phyloP scores from a whole-genome alignment of 805 yeast genomes.

The Saccharomycopsis babjevae region DNA sequence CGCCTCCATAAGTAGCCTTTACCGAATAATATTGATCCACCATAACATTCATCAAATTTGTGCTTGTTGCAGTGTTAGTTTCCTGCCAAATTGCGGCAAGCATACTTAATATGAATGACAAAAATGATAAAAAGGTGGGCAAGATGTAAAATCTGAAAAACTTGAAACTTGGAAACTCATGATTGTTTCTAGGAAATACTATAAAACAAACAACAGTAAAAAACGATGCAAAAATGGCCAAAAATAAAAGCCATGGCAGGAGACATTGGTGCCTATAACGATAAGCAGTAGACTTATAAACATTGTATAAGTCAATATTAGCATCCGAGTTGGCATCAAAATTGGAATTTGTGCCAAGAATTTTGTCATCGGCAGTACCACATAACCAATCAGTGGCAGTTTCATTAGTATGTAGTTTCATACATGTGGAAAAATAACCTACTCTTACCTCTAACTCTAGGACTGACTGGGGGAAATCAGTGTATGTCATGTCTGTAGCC shows the following conservation, averaged over 20 bases:
- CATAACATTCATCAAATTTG: slow-evolving; percentile 17
- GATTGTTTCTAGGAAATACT: slow-evolving; percentile 3
- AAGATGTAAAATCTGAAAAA: background rate
- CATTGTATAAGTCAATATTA: slow-evolving; percentile 14
- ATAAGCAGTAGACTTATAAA: slow-evolving; percentile 15
- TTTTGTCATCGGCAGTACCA: slow-evolving; percentile 8
- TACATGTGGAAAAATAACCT: slow-evolving; percentile 17
- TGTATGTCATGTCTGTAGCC: slow-evolving; percentile 14
- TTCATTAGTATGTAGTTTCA: slow-evolving; percentile 5
- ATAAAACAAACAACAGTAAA: slow-evolving; percentile 9
- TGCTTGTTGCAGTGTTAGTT: slow-evolving; percentile 18
- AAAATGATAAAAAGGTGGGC: slow-evolving; percentile 3
- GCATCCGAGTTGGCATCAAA: slow-evolving; percentile 14
- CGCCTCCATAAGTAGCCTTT: slow-evolving; percentile 14
- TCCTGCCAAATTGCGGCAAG: slow-evolving; percentile 20
- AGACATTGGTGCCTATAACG: slow-evolving; percentile 18
- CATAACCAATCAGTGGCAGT: slow-evolving; percentile 13
- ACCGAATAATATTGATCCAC: slow-evolving; percentile 18
- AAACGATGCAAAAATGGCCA: slow-evolving; percentile 16
- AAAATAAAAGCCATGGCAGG: slow-evolving; percentile 16
- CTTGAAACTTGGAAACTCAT: background rate
- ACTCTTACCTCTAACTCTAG: slow-evolving; percentile 13
- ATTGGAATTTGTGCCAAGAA: slow-evolving; percentile 7
- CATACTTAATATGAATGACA: slow-evolving; percentile 15
- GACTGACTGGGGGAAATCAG: slow-evolving; percentile 9